phyloP scores from a whole-genome alignment of 2,329 filamentous ascomycete genomes.

The Aspergillus piperis region DNA sequence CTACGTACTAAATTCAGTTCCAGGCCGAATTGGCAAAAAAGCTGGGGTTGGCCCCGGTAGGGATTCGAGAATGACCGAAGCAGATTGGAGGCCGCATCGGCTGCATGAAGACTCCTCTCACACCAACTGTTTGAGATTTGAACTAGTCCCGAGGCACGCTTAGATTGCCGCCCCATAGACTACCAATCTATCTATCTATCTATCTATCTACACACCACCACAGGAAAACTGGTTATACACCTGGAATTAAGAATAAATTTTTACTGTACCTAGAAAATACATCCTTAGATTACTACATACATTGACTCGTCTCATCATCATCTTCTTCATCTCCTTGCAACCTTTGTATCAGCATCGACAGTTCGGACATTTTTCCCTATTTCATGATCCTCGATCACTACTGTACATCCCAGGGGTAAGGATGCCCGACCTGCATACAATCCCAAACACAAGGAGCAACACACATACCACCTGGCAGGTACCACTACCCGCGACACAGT shows the following conservation, averaged over 20 bases:
- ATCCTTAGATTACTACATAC: too few relatives aligned
- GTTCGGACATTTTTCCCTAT: too few relatives aligned
- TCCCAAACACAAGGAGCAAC: background rate
- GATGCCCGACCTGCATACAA: background rate
- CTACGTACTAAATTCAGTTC: background rate
- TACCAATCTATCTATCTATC: too few relatives aligned
- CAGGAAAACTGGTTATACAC: background rate
- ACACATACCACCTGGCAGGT: background rate
- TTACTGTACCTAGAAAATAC: too few relatives aligned
- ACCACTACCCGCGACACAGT: background rate
- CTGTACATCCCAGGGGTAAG: background rate
- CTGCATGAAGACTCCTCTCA: conserved; percentile 16
- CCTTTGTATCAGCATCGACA: too few relatives aligned
- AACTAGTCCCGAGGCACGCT: conserved; percentile 11
- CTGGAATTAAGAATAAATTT: too few relatives aligned
- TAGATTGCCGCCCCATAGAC: too few relatives aligned
- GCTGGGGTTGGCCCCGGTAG: conserved; percentile 14
- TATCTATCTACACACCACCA: background rate
- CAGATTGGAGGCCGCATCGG: conserved; percentile 14
- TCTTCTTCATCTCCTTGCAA: too few relatives aligned
- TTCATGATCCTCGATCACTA: too few relatives aligned
- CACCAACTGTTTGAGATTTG: conserved; percentile 22
- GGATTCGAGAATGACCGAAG: conserved; percentile 9
- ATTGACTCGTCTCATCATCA: too few relatives aligned
- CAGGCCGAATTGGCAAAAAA: conserved; percentile 6